These are phyloP conservation scores for Willaertia magna DNA, from an alignment of 208 protist genomes.

Conservation along the genomic window DNA sequence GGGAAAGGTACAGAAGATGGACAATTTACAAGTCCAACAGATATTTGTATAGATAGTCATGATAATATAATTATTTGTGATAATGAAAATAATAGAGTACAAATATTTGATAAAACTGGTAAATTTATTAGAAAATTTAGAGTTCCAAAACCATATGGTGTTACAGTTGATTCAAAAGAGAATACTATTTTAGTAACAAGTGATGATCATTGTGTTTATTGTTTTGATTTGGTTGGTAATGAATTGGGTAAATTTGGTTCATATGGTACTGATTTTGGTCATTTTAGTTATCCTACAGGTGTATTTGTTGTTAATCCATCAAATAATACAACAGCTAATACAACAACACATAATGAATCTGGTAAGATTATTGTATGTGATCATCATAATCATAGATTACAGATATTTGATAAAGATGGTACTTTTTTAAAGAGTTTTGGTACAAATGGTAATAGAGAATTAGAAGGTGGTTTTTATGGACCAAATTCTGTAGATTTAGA, in stretches of 20 bases:
- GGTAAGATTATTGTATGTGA: background rate
- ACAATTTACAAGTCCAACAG: background rate
- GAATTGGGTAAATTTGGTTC: background rate
- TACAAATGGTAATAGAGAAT: background rate
- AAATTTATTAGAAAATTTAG: background rate
- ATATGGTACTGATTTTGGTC: background rate
- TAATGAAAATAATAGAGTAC: background rate
- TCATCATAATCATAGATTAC: background rate
- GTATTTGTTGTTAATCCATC: too few species aligned
- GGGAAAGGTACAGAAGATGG: background rate
- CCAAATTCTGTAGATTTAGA: background rate
- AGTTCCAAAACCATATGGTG: background rate
- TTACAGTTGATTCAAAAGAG: background rate
- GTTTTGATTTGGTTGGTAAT: background rate
- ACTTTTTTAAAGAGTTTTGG: background rate
- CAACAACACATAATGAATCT: background rate
- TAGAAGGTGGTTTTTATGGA: background rate
- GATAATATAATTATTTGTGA: background rate
- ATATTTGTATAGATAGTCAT: background rate
- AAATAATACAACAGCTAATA: too few species aligned
- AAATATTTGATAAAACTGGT: background rate
- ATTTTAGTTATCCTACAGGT: background rate
- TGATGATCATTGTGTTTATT: background rate
- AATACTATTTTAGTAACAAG: background rate
- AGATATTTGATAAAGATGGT: background rate